Base-by-base conservation (phyloP, 1,284 basidiomycete species). In the Cutaneotrichosporon dermatis region DNA sequence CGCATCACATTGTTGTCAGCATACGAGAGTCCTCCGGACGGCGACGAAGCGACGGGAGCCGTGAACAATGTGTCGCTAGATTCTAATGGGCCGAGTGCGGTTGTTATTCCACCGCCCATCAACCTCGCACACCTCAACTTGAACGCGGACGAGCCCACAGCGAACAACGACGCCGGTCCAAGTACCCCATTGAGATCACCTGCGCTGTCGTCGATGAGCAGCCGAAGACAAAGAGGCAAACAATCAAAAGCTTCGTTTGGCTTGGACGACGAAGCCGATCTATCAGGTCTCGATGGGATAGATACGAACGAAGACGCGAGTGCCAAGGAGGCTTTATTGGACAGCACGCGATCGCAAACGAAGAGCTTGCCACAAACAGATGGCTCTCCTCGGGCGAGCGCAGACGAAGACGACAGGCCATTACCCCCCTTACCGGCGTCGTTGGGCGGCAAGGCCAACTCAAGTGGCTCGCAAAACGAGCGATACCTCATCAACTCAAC, bases 1-100 rank as follows among this genome's bases (percentile, higher is more conserved):
- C 67, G 76, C 7, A 76, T 78, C 55, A 68, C 68, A 46, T 61
- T 76, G 9, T 51, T 76, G 16, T 66, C 70, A 4, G 68, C 70
- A 0, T 75, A 73, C 58, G 73, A 73, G 35, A 59, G 51, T 7
- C 50, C 45, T 4, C 33, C 34, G 1, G 60, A 65, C 7, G 16
- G 42, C 3, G 59, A 58, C 35, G 58, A 62, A 4, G 36, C 54
- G 2, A 33, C 41, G 1, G 34, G 43, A 4, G 57, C 45, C 4
- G 7, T 59, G 9, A 35, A 46, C 13, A 51, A 46, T 11, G 16
- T 61, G 2, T 44, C 39, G 33, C 43, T 61, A 11, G 57, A 57
- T 40, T 56, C 55, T 8, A 43, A 33, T 15, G 2, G 10, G 15
- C 34, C 10, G 6, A 43, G 51, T 33, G 40, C 41, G 16, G 16